phyloP scores from a whole-genome alignment of 495 filamentous ascomycete genomes.

The Annulohypoxylon maeteangense region DNA sequence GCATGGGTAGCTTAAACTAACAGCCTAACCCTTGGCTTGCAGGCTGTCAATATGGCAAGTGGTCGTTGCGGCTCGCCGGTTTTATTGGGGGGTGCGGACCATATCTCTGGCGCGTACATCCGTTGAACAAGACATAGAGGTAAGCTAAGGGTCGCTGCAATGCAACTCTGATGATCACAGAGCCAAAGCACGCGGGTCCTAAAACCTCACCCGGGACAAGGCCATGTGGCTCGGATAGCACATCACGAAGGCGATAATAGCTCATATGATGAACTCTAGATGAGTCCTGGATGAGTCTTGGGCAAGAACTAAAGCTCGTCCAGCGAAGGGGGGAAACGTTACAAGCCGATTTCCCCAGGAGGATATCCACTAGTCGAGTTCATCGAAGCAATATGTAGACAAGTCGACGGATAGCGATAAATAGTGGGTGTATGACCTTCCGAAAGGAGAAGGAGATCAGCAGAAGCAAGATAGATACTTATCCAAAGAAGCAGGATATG shows the following conservation, averaged over 20 bases:
- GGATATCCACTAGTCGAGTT: constrained; percentile 18
- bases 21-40: constrained; percentile 21
- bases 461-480: constrained; percentile 25
- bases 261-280: constrained; percentile 32
- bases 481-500: constrained; percentile 29
- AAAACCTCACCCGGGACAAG: constrained; percentile 25
- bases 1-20: constrained; percentile 29
- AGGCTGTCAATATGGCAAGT: constrained; percentile 29
- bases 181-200: constrained; percentile 34
- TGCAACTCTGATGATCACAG: constrained; percentile 43
- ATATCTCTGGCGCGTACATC: constrained; percentile 23
- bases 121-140: constrained; percentile 19
- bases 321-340: constrained; percentile 32
- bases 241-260: constrained; percentile 26
- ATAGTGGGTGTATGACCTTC: constrained; percentile 35
- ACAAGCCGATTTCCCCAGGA: constrained; percentile 5
- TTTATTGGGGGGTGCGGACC: constrained; percentile 30
- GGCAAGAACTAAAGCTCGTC: constrained; percentile 7
- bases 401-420: constrained; percentile 34
- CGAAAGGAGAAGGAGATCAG: constrained; percentile 31
- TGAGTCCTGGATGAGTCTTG: not conserved
- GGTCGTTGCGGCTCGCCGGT: constrained; percentile 39
- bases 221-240: constrained; percentile 26
- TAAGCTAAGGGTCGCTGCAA: constrained; percentile 40
- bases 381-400: constrained; percentile 18